Evolutionary conservation across 1,139 yeast genomes (phyloP), one percentile per base, ranked within the genome.

Genomic region (Zygotorulaspora mrakii): DNA sequence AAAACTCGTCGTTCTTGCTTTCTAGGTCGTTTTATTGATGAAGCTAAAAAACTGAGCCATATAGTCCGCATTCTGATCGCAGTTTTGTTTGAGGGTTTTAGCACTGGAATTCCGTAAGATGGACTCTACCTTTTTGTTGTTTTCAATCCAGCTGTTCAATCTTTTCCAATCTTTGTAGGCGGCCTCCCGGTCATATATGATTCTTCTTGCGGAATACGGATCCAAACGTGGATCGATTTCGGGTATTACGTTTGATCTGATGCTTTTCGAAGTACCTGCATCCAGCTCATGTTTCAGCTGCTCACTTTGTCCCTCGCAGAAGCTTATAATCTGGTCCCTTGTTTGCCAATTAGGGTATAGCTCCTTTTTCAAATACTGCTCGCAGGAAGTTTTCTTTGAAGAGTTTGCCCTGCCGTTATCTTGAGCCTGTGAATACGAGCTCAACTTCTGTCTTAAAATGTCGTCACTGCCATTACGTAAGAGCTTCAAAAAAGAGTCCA

Each of bases 391-490:
- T 12, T 17, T 35, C 20, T 29, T 36, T 33, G 13, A 37, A n/a
- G 13, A 10, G 5, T n/a, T 11, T 5, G 6, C n/a, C 13, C 13
- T 36, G n/a, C 39, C 25, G 14, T 17, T 28, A 7, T 21, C 23
- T 17, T 44, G 43, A 8, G 32, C 13, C 5, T 48, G 38, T 2
- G 44, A 34, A 34, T 50, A 54, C 9, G 67, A 64, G 37, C 71
- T 69, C 23, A 72, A 44, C 27, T 66, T 56, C 31, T 69, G 67
- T 24, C 55, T 62, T 0, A 73, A 49, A 2, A 65, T 66, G 48
- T 72, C 77, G 46, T 73, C 78, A 24, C 70, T 62, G 2, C 64
- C 59, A 36, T 59, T 58, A 45, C 78, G 59, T n/a, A 74, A 62
- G 1, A 64, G 45, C 17, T 64, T 55, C 22, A 73, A 49, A 44